These are phyloP conservation scores for Phoma sp. DNA, from an alignment of 2,329 filamentous ascomycete genomes.

Conservation along the genomic window DNA sequence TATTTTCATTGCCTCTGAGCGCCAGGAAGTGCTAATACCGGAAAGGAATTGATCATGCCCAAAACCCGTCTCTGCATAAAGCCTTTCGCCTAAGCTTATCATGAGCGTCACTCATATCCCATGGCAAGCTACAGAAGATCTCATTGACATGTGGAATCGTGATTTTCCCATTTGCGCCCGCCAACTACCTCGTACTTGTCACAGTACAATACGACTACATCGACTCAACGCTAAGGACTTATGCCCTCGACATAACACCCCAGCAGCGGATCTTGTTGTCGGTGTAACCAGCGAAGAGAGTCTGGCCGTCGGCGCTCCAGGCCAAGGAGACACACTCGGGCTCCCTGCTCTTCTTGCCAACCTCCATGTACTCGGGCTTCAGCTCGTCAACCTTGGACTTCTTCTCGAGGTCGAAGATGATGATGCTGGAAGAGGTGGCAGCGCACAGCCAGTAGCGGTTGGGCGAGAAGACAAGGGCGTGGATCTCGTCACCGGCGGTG, in stretches of 20 bases:
- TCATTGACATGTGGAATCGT: constrained; percentile 44
- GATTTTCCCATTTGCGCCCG: constrained; percentile 45
- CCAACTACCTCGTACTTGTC: constrained; percentile 31
- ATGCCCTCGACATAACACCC: constrained; percentile 53
- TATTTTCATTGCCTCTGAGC: constrained; percentile 55
- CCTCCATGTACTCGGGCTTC: constrained; percentile 95
- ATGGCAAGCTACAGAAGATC: constrained; percentile 49
- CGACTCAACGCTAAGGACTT: constrained; percentile 23
- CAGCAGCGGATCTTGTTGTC: constrained; percentile 77
- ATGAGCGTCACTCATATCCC: constrained; percentile 47
- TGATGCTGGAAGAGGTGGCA: constrained; percentile 95
- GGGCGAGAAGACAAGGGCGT: constrained; percentile 99
- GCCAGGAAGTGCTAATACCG: constrained; percentile 52
- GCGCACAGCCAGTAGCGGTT: constrained; percentile 99
- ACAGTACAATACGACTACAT: constrained; percentile 28
- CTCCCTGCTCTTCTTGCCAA: constrained; percentile 98
- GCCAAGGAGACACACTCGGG: constrained; percentile 97
- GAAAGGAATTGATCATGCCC: constrained; percentile 46
- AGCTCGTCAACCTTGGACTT: constrained; percentile 99
- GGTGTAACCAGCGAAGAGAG: constrained; percentile 99
- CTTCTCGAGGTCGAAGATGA: constrained; percentile 99
- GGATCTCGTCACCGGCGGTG: constrained; percentile 99
- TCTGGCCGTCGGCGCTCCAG: constrained; percentile 98
- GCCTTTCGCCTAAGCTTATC: constrained; percentile 18
- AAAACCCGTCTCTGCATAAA: constrained; percentile 38